Evolutionary conservation across 2,329 filamentous ascomycete genomes (phyloP), one percentile per base, ranked within the genome.

Genomic region (Lasiodiplodia theobromae): DNA sequence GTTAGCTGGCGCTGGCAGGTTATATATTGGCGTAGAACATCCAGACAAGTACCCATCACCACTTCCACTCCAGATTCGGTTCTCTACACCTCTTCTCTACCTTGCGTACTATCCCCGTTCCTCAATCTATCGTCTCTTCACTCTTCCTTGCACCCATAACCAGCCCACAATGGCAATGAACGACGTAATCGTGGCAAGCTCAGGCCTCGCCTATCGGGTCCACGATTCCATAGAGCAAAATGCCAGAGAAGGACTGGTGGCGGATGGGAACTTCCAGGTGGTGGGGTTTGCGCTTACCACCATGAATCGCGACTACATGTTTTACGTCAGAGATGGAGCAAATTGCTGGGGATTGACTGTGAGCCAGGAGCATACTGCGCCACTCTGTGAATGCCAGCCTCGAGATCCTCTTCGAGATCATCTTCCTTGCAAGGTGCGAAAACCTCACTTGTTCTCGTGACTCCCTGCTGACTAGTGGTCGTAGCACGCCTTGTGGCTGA

Each of bases 401-500:
- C 31, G 11, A 3, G 21, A 49, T 62, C 74, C 74, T 2, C 67
- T 73, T 34, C 31, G 11, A 3, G 21, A 49, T 60, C 74, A 73
- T 2, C 67, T 73, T 16, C 78, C 77, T 14, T 80, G 78, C 69
- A 79, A 78, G 70, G 78, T 79, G 71, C 38, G 73, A 71, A 38
- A 4, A 38, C 54, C 37, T 37, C 25, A 18, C 4, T 10, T 23
- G 1, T 23, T 28, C 3, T 7, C 28, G 53, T 67, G 71, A 60
- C 71, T 47, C 21, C 21, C 18, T 21, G 40, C 66, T 68, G 21
- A 69, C 68, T 25, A 3, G 37, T 38, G 25, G 18, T n/a, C 34
- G 12, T 38, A 80, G 78, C 78, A 80, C 52, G 78, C 80, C 25
- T 80, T 77, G 66, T 80, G 78, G 78, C 73, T 80, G 4, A 71